Evolutionary conservation across 2,329 filamentous ascomycete species (phyloP).

Genomic region (Daldinia sp.): DNA sequence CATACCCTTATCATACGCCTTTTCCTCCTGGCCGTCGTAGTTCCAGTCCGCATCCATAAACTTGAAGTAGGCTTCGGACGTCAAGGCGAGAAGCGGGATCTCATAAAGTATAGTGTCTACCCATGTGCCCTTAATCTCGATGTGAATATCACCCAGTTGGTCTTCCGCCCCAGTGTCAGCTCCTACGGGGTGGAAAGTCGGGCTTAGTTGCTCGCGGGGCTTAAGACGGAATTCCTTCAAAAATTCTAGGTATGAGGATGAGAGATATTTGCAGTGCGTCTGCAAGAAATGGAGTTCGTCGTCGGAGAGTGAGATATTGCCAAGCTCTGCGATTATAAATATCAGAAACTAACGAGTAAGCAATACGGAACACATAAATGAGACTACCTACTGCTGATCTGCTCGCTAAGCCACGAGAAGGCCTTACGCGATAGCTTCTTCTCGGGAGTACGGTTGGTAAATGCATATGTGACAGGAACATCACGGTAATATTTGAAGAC

Average conservation of each 20-base stretch:
- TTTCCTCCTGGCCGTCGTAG: slow-evolving; percentile 85
- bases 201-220: slow-evolving; percentile 79
- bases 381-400: slow-evolving; percentile 75
- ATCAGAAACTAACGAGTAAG: slow-evolving; percentile 27
- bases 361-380: slow-evolving; percentile 2
- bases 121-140: slow-evolving; percentile 85
- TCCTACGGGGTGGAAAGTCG: slow-evolving; percentile 68
- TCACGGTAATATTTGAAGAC: slow-evolving; percentile 91
- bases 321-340: slow-evolving; percentile 70
- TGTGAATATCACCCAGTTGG: slow-evolving; percentile 76
- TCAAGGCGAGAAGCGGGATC: slow-evolving; percentile 89
- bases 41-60: slow-evolving; percentile 95
- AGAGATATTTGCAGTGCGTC: slow-evolving; percentile 82
- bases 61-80: slow-evolving; percentile 96
- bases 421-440: slow-evolving; percentile 88
- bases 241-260: slow-evolving; percentile 78
- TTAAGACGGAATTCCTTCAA: slow-evolving; percentile 82
- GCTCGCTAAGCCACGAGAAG: slow-evolving; percentile 83
- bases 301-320: slow-evolving; percentile 77
- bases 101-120: slow-evolving; percentile 97
- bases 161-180: slow-evolving; percentile 68
- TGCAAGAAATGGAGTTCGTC: slow-evolving; percentile 85
- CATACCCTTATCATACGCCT: slow-evolving; percentile 82
- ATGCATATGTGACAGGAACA: slow-evolving; percentile 85
- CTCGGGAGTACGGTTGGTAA: slow-evolving; percentile 93